Evolutionary conservation across 2,329 filamentous ascomycete species (phyloP).

Genomic region (Ceratocystis destructans): DNA sequence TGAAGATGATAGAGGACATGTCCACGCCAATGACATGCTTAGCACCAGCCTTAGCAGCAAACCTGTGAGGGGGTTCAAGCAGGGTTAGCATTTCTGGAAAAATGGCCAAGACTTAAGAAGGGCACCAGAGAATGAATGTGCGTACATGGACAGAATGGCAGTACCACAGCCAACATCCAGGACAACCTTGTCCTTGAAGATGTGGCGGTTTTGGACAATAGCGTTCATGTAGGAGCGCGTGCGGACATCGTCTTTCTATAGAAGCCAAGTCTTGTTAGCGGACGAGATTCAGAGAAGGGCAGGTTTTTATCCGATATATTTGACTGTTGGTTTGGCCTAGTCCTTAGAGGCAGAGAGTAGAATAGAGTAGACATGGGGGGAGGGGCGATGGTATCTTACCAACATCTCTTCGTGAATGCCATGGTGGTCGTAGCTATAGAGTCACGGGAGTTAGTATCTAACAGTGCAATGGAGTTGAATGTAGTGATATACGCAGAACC

Average conservation of each 20-base stretch:
- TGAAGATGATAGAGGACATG: slow-evolving; percentile 99
- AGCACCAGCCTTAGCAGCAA: slow-evolving; percentile 86
- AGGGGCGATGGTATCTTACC: slow-evolving; percentile 37
- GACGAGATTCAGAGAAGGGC: background rate
- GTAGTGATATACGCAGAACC: slow-evolving; percentile 19
- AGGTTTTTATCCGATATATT: too few relatives aligned
- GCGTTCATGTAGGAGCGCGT: slow-evolving; percentile 94
- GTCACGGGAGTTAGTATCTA: slow-evolving; percentile 5
- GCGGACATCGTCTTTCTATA: slow-evolving; percentile 92
- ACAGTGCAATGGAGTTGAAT: background rate
- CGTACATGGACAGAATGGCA: slow-evolving; percentile 92
- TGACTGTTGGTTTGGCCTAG: background rate
- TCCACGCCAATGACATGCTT: slow-evolving; percentile 98
- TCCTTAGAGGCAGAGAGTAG: background rate
- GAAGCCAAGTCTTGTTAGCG: slow-evolving; percentile 22
- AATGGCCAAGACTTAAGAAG: slow-evolving; percentile 14
- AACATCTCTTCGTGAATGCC: slow-evolving; percentile 99
- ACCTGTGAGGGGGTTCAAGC: slow-evolving; percentile 45
- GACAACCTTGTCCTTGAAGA: slow-evolving; percentile 70
- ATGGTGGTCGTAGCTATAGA: slow-evolving; percentile 83
- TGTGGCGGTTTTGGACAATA: slow-evolving; percentile 93
- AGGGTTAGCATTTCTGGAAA: slow-evolving; percentile 10
- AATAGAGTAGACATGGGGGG: background rate
- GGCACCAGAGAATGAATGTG: slow-evolving; percentile 17
- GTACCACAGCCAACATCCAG: slow-evolving; percentile 97